Evolutionary conservation across 2,329 filamentous ascomycete species (phyloP).

Genomic region (Graphilbum fragrans): DNA sequence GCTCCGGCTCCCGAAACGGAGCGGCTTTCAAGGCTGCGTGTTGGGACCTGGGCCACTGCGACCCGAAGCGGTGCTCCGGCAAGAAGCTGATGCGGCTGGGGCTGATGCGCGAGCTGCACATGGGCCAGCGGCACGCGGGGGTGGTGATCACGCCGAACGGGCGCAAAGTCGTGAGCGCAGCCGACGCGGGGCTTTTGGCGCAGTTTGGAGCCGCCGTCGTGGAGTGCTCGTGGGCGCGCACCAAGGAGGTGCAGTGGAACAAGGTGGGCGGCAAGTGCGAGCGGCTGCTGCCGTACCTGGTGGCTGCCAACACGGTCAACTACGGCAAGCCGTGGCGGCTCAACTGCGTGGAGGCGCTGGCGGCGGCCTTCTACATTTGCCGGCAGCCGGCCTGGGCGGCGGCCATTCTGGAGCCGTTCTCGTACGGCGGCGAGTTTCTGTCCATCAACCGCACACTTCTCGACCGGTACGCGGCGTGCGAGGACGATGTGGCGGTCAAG

Average conservation of each 20-base stretch:
- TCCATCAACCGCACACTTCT: constrained; percentile 80
- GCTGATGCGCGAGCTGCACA: constrained; percentile 81
- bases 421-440: constrained; percentile 78
- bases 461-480: constrained; percentile 73
- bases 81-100: constrained; percentile 89
- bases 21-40: constrained; percentile 79
- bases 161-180: constrained; percentile 71
- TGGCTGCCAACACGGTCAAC: constrained; percentile 93
- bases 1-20: constrained; percentile 11
- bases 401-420: constrained; percentile 70
- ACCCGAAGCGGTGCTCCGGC: constrained; percentile 90
- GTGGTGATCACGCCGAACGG: constrained; percentile 94
- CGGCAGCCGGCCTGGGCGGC: constrained; percentile 85
- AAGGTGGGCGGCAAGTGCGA: constrained; percentile 92
- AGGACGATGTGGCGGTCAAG: constrained; percentile 72
- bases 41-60: constrained; percentile 97
- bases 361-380: constrained; percentile 86
- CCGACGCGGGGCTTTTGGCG: constrained; percentile 70
- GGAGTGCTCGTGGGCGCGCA: constrained; percentile 92
- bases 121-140: constrained; percentile 84
- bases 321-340: constrained; percentile 92
- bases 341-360: constrained; percentile 92
- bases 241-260: constrained; percentile 79
- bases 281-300: constrained; percentile 81
- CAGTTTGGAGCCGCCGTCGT: constrained; percentile 90